These are phyloP conservation scores for Cercospora canescens DNA, from an alignment of 2,329 filamentous ascomycete genomes.

Conservation along the genomic window DNA sequence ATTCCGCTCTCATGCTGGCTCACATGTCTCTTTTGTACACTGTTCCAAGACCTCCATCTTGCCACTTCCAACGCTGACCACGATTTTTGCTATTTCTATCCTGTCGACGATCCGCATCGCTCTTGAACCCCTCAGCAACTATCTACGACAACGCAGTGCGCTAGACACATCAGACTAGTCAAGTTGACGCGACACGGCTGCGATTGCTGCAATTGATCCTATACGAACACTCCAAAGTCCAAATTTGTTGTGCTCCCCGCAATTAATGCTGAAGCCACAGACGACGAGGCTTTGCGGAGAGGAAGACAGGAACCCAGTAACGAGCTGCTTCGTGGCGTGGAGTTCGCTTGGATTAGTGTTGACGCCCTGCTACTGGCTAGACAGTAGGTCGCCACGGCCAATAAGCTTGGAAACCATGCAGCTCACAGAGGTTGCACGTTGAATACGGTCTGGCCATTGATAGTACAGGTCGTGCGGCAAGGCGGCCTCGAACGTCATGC, in stretches of 20 bases:
- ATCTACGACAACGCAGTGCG: background rate
- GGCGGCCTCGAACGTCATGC: background rate
- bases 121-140: background rate
- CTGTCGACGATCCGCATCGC: background rate
- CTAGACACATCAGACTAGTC: background rate
- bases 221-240: background rate
- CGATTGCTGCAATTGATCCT: background rate
- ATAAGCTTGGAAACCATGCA: background rate
- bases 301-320: background rate
- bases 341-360: background rate
- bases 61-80: background rate
- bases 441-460: slow-evolving; percentile 3
- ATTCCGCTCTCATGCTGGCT: background rate
- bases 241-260: background rate
- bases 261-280: background rate
- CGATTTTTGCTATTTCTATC: background rate
- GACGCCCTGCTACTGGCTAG: background rate
- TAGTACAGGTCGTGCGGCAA: background rate
- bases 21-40: background rate
- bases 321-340: background rate
- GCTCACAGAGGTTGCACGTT: background rate
- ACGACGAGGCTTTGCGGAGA: slow-evolving; percentile 7
- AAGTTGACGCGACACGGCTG: background rate
- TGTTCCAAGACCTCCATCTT: background rate
- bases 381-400: background rate